A percentile compares a stretch with the other conserved stretches of the same genome.
phyloP scores from a whole-genome alignment of 768 basidiomycete species.

The Pulveroboletus sp. region DNA sequence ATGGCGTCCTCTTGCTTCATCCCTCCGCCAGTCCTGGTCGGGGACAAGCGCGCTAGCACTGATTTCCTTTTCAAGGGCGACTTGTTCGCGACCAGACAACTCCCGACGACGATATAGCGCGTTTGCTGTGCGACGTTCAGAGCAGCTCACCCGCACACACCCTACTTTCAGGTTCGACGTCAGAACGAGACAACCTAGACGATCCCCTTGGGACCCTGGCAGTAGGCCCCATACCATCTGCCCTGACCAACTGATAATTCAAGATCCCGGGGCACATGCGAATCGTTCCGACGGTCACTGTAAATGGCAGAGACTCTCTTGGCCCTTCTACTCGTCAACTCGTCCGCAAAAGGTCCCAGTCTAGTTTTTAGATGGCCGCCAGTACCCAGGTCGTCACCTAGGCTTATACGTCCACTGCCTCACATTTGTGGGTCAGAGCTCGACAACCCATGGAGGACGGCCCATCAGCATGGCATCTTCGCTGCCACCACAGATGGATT shows the following conservation, averaged over 20 bases:
- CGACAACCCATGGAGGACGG: constrained; percentile 73
- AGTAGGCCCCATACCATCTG: background rate
- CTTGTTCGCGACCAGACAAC: too few species aligned
- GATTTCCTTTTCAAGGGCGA: constrained; percentile 7
- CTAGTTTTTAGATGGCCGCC: constrained; percentile 87
- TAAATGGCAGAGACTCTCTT: constrained; percentile 62
- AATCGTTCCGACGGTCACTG: background rate
- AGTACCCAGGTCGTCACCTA: constrained; percentile 52
- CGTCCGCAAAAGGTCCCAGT: constrained; percentile 74
- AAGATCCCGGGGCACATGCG: background rate
- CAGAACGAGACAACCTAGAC: background rate
- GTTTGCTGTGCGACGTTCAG: too few species aligned
- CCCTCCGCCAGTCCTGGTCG: background rate
- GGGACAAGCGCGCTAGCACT: background rate
- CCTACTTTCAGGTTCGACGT: background rate
- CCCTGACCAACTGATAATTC: background rate
- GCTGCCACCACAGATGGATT: constrained; percentile 21
- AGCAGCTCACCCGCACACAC: background rate
- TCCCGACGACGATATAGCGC: too few species aligned
- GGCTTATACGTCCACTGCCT: constrained; percentile 70
- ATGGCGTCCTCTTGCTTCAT: too few species aligned
- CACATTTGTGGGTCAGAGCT: constrained; percentile 42
- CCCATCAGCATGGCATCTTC: constrained; percentile 42
- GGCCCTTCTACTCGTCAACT: constrained; percentile 77
- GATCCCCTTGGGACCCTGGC: background rate